phyloP scores from a whole-genome alignment of 768 basidiomycete genomes.

The Trametes meyenii region DNA sequence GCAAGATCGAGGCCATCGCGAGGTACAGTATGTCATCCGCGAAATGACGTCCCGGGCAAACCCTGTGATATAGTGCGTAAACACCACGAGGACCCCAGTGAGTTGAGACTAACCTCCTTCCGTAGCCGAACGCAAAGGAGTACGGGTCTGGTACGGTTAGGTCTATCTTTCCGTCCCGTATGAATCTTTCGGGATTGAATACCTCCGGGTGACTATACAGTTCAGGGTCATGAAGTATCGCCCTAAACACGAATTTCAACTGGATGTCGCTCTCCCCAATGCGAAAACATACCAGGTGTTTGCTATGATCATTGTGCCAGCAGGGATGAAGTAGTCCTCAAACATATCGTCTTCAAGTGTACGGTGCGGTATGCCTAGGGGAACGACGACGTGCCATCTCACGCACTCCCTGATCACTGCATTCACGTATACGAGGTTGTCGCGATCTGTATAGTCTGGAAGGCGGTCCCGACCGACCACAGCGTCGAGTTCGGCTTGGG shows the following conservation, averaged over 20 bases:
- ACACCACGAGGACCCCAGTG: too few relatives aligned
- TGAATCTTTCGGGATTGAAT: conserved; percentile 20
- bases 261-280: neutral
- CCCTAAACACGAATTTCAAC: neutral
- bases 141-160: neutral
- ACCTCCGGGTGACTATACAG: conserved; percentile 10
- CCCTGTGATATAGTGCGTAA: conserved; percentile 25
- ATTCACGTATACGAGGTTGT: conserved; percentile 27
- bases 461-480: conserved; percentile 31
- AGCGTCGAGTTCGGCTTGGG: conserved; percentile 34
- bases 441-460: conserved; percentile 28
- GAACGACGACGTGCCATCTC: conserved; percentile 32
- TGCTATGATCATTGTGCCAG: conserved; percentile 6
- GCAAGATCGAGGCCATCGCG: conserved; percentile 46
- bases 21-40: conserved; percentile 51
- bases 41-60: conserved; percentile 52
- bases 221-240: neutral
- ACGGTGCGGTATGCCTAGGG: conserved; percentile 24
- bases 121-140: conserved; percentile 12
- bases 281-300: conserved; percentile 14
- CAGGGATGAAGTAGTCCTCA: conserved; percentile 16
- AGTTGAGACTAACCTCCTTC: conserved; percentile 7
- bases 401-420: conserved; percentile 30
- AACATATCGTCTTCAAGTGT: conserved; percentile 20
- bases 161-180: conserved; percentile 9